These are phyloP conservation scores for Mallotus nudiflorus DNA, from an alignment of 345 rosid genomes.

Conservation along the genomic window DNA sequence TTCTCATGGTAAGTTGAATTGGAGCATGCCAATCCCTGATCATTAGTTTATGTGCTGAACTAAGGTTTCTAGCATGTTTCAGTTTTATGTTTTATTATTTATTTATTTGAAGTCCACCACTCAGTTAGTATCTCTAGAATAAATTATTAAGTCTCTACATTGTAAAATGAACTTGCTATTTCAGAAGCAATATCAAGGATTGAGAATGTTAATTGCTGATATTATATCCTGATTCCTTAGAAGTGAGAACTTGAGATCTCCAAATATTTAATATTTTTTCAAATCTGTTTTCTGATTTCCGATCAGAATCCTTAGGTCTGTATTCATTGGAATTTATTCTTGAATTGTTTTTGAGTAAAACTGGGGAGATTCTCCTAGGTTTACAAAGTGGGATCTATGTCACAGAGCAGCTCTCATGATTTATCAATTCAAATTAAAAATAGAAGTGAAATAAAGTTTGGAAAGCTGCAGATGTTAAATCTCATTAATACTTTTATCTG, in stretches of 20 bases:
- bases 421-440: not conserved
- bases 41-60: not conserved
- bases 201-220: conserved; percentile 1
- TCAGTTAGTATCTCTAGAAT: not conserved
- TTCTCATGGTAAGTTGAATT: not conserved
- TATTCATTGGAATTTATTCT: too few species aligned
- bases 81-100: not conserved
- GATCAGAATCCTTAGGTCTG: too few species aligned
- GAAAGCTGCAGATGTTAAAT: not conserved
- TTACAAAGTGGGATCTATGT: not conserved
- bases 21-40: not conserved
- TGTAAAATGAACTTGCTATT: not conserved
- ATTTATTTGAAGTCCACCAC: not conserved
- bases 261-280: too few species aligned
- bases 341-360: too few species aligned
- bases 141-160: not conserved
- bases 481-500: not conserved
- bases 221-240: not conserved
- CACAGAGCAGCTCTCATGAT: not conserved
- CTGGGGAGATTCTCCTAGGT: too few species aligned
- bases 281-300: too few species aligned
- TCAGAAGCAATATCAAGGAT: conserved; percentile 4
- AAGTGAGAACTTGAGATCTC: too few species aligned
- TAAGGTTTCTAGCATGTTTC: not conserved
- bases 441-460: not conserved